These are phyloP conservation scores for Fragilaria crotonensis DNA, from an alignment of 108 stramenopile genomes.

Conservation along the genomic window DNA sequence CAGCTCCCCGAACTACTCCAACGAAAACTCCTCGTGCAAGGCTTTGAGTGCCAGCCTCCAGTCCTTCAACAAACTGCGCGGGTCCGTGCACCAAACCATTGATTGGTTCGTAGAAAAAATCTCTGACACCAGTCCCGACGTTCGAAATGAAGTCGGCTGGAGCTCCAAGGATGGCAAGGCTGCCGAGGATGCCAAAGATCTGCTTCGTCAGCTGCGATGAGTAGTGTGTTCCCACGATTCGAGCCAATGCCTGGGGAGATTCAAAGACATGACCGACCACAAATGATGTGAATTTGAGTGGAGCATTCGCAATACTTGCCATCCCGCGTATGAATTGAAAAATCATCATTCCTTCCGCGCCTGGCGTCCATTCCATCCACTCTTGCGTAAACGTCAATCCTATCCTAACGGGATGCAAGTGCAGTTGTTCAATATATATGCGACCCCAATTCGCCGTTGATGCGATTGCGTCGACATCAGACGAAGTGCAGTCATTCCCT, in stretches of 20 bases:
- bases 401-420: constrained; percentile 67
- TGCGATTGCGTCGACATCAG: constrained; percentile 43
- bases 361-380: constrained; percentile 49
- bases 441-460: constrained; percentile 60
- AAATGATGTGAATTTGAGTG: constrained; percentile 73
- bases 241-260: constrained; percentile 50
- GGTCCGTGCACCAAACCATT: constrained; percentile 67
- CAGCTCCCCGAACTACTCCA: constrained; percentile 66
- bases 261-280: constrained; percentile 76
- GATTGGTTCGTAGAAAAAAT: constrained; percentile 84
- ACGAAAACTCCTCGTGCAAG: constrained; percentile 76
- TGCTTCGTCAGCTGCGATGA: constrained; percentile 78
- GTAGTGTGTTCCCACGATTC: constrained; percentile 64
- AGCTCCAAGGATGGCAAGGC: constrained; percentile 65
- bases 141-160: constrained; percentile 82
- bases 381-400: constrained; percentile 76
- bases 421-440: constrained; percentile 64
- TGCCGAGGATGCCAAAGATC: constrained; percentile 61
- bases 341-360: constrained; percentile 47
- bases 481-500: constrained; percentile 34
- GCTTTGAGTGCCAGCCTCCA: constrained; percentile 65
- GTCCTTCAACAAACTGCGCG: constrained; percentile 64
- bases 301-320: constrained; percentile 71
- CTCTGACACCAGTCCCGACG: constrained; percentile 70
- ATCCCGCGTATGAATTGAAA: constrained; percentile 75